Evolutionary conservation across 1,139 yeast genomes (phyloP).

Genomic region (Scheffersomyces stambukii): DNA sequence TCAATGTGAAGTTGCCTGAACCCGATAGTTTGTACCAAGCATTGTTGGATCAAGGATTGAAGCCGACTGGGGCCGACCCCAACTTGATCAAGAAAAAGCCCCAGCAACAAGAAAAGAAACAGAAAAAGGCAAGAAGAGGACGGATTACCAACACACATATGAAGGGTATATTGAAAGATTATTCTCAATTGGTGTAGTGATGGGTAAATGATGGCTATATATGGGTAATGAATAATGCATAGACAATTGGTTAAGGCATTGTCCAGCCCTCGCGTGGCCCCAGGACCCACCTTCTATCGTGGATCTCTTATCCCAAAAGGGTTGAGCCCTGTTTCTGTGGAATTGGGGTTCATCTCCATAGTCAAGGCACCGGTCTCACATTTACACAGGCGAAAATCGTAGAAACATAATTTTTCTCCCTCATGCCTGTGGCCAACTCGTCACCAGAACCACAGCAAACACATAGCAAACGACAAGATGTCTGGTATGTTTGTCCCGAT

Average conservation of each 20-base stretch:
- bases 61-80: slow-evolving; percentile 98
- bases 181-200: slow-evolving; percentile 40
- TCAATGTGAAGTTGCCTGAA: slow-evolving; percentile 70
- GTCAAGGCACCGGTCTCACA: too few species aligned
- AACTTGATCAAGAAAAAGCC: slow-evolving; percentile 69
- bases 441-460: not conserved
- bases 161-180: slow-evolving; percentile 93
- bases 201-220: too few species aligned
- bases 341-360: too few species aligned
- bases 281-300: too few species aligned
- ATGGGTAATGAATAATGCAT: too few species aligned
- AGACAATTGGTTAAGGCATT: too few species aligned
- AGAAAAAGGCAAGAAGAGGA: slow-evolving; percentile 88
- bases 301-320: too few species aligned
- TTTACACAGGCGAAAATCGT: too few species aligned
- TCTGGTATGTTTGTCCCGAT: slow-evolving; percentile 9
- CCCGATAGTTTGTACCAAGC: slow-evolving; percentile 71
- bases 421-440: too few species aligned
- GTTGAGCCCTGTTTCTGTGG: too few species aligned
- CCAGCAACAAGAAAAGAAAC: slow-evolving; percentile 64
- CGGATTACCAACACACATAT: slow-evolving; percentile 94
- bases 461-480: slow-evolving; percentile 2
- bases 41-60: slow-evolving; percentile 77
- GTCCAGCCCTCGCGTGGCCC: too few species aligned
- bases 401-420: too few species aligned